These are phyloP conservation scores for Cyathus striatus DNA, from an alignment of 768 basidiomycete species.

Conservation along the genomic window DNA sequence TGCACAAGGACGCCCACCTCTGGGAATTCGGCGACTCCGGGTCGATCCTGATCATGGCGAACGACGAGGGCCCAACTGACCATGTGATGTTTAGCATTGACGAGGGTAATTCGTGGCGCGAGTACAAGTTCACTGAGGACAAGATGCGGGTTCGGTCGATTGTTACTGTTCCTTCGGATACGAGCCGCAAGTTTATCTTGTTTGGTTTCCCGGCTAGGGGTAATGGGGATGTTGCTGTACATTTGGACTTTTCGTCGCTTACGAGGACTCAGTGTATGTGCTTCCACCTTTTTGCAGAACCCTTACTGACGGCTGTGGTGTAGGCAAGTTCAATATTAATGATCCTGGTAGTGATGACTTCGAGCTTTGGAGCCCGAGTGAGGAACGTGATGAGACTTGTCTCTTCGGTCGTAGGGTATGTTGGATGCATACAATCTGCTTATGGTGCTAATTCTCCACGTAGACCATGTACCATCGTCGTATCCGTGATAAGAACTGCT, in stretches of 20 bases:
- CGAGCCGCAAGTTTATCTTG: constrained; percentile 85
- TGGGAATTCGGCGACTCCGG: constrained; percentile 99
- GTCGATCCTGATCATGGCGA: constrained; percentile 87
- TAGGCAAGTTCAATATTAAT: constrained; percentile 66
- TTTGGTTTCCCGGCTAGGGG: constrained; percentile 57
- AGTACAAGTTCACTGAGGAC: constrained; percentile 78
- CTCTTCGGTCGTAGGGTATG: constrained; percentile 86
- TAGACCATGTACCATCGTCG: constrained; percentile 93
- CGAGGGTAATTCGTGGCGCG: constrained; percentile 83
- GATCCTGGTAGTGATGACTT: constrained; percentile 88
- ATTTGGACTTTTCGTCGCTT: constrained; percentile 84
- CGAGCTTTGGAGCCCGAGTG: constrained; percentile 94
- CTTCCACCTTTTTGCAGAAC: not conserved
- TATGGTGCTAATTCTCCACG: not conserved
- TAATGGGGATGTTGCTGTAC: constrained; percentile 58
- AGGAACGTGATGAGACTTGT: constrained; percentile 82
- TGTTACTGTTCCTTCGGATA: constrained; percentile 87
- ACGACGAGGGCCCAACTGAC: constrained; percentile 92
- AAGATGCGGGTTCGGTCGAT: constrained; percentile 72
- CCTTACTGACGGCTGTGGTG: not conserved
- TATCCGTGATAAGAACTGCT: constrained; percentile 71
- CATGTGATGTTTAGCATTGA: constrained; percentile 86
- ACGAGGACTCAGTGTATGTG: constrained; percentile 71
- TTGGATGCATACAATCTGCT: not conserved
- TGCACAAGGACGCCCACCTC: constrained; percentile 95